Evolutionary conservation across 2,329 filamentous ascomycete genomes (phyloP), one percentile per base, ranked within the genome.

Genomic region (Aspergillus udagawae): DNA sequence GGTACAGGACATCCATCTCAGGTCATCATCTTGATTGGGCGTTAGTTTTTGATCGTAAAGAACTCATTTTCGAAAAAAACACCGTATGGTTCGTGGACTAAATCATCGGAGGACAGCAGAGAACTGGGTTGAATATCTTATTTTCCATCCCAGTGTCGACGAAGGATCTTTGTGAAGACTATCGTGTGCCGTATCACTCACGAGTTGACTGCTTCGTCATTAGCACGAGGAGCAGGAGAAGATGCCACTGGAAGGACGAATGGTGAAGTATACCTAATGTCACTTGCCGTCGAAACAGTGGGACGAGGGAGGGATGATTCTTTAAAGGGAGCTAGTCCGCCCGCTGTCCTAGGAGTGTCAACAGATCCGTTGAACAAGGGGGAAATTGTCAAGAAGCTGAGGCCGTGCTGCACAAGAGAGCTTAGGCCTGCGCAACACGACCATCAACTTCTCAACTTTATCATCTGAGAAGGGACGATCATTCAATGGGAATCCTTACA

Each of bases 1-100:
- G 82, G 76, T 91, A 91, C 29, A 90, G 81, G 57, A 85, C 80
- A 68, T 84, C 81, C 80, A 88, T 86, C 66, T 64, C 59, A 62
- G 61, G 60, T 61, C 65, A 60, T 77, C 77, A 61, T 66, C 55
- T 51, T 48, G 57, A 56, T 72, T 70, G 47, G 74, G 62, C 59
- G 75, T 73, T 63, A 73, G 72, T 59, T 74, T 70, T 62, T 80
- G 80, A 72, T 82, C 77, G 52, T 75, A 70, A 51, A 83, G 76
- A 56, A 79, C 80, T 67, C 79, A 79, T 60, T 72, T 74, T 65
- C 75, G 78, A 64, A 82, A 64, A 82, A 77, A 52, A 75, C 69
- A 53, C 73, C 69, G 68, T 81, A 83, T 52, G 77, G 75, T 71
- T 82, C 80, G 57, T 77, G 72, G 45, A 74, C 73, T 51, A 41